Base-by-base conservation (phyloP, 768 basidiomycete genomes). In the Mrakia frigida region DNA sequence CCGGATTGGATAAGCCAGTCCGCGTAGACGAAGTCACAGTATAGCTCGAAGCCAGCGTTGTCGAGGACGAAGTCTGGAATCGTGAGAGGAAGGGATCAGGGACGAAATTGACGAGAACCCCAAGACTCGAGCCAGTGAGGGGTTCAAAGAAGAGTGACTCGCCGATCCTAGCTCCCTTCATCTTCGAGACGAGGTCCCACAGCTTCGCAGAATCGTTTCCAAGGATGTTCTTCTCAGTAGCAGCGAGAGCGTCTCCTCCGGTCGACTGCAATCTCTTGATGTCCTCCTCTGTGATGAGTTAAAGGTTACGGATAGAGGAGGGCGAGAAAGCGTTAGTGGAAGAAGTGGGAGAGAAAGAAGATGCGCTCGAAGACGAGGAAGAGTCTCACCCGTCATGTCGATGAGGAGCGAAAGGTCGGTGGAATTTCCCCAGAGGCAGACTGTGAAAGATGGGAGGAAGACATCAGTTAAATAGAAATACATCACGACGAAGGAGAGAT, bases 211-310 rank as follows among this genome's bases (percentile, higher is more conserved):
- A 85, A 81, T 94, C 86, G 84, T 97, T 96, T 50, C 94, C 94
- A 41, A 97, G 86, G 79, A 97, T 97, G 82, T 97, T 97, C 85
- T 95, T 94, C 84, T 96, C 94, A 1, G 95, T 94, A 1, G 93
- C 92, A 3, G 94, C 94, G 63, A 98, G 89, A 78, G 93, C 89
- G 65, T 94, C 95, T n/a, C 94, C 93, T 16, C 94, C 95, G 25
- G 94, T 96, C 21, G 94, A 94, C 82, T 98, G 95, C n/a, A 97
- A 87, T 65, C 90, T 88, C 83, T 94, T 94, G 85, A 98, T 97
- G 83, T 97, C 94, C 41, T 97, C 94, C 84, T 98, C 95, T 10
- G n/a, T n/a, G n/a, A n/a, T n/a, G n/a, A n/a, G n/a, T n/a, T n/a
- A n/a, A n/a, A n/a, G n/a, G n/a, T n/a, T n/a, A n/a, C n/a, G n/a